Evolutionary conservation across 768 basidiomycete species (phyloP), one percentile per base, ranked within the genome.

Genomic region (Hypholoma fasciculare): DNA sequence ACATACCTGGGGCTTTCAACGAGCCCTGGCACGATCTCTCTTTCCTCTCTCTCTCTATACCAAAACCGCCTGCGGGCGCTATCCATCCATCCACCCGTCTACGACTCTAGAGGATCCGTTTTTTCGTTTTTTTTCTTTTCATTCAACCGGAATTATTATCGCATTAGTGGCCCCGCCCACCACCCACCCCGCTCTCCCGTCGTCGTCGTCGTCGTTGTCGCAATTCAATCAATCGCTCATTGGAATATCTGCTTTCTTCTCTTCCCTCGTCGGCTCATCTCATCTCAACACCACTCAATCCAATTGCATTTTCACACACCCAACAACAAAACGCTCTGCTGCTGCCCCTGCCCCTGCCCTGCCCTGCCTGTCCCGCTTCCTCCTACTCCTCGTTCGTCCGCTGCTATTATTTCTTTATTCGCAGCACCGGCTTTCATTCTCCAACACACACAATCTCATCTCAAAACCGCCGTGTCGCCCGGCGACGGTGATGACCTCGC

Each of bases 71-170:
- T 34, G 6, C 30, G 30, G 27, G 20, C 43, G 39, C 52, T 9
- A 6, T 12, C 40, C 38, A n/a, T 39, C 38, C 38, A 11, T n/a
- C 38, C 38, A 39, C 38, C 49, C 48, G 37, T 44, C 27, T 40
- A 40, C 43, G 39, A 20, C 26, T 53, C 50, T 63, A 63, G 60
- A 63, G 62, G 54, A 59, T 53, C 52, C 55, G 39, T 58, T 56
- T 62, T 60, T 42, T 36, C 42, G 49, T 46, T 59, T 52, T 11
- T 60, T 62, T 61, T 58, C 55, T 62, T 60, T 50, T 42, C 47
- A 56, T 50, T 61, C 55, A 52, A 58, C 49, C 61, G 63, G 62
- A 64, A 60, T 56, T 23, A 65, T 61, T 49, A 59, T 64, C 65
- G 60, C 62, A 62, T 58, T 2, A 37, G n/a, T 47, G 57, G 23